Base-by-base conservation (phyloP, 768 basidiomycete genomes). In the Trametes cinnabarina region DNA sequence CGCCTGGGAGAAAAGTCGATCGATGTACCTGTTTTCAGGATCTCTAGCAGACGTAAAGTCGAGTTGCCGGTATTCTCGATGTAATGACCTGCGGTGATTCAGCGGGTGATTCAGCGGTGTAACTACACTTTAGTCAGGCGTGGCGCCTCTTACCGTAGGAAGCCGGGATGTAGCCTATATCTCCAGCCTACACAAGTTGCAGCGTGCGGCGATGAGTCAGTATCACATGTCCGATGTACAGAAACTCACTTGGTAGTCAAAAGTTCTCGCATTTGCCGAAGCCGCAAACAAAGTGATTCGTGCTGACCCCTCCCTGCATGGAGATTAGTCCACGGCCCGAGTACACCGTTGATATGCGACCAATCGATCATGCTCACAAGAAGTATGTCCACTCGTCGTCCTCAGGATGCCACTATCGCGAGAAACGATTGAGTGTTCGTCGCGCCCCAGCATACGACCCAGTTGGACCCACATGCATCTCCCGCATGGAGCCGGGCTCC, bases 321-420 rank as follows among this genome's bases (percentile, higher is more conserved):
- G 26, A 30, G n/a, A 32, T 17, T 3, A 25, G 26, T 17, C n/a
- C 46, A 8, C 7, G 30, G 30, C 34, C 22, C n/a, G n/a, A n/a
- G n/a, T n/a, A n/a, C n/a, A n/a, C n/a, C n/a, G n/a, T n/a, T n/a
- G n/a, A n/a, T n/a, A n/a, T n/a, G n/a, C n/a, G n/a, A n/a, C n/a
- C n/a, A n/a, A n/a, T n/a, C n/a, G 11, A 19, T 15, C 20, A 17
- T 20, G 49, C 57, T 26, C 35, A 66, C 61, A 71, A 48, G 58
- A 53, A 49, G 22, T 44, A 72, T 74, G 54, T 66, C 85, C 85
- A 87, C 70, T 86, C 85, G 57, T 85, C 82, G 63, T 83, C 74
- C 11, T 81, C 83, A 7, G 87, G 86, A 62, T 88, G 87, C 87
- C 87, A 88, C 85, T 86, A 51, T 2, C 6, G n/a, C n/a, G n/a